Percentiles rank a stretch among this genome's conserved stretches.
These are phyloP conservation scores for Candida germanica DNA, from an alignment of 805 yeast genomes.

Conservation along the genomic window DNA sequence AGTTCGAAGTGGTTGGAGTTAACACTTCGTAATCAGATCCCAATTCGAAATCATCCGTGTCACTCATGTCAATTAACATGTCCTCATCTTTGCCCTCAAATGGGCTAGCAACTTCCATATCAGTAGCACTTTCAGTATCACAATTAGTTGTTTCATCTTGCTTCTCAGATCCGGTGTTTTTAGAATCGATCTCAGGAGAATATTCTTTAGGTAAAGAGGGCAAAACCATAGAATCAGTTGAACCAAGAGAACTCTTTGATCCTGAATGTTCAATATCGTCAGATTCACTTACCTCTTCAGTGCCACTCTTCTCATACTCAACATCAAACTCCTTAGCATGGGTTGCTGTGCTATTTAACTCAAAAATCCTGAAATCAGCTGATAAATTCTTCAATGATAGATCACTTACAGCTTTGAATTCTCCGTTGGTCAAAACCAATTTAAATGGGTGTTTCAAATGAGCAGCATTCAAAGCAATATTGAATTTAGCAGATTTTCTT, in stretches of 20 bases:
- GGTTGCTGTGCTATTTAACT: background rate
- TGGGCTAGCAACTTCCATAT: conserved; percentile 1
- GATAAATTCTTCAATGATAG: conserved; percentile 9
- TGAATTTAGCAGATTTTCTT: conserved; percentile 29
- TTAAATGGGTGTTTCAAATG: conserved; percentile 34
- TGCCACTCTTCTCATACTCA: background rate
- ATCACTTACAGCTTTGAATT: conserved; percentile 8
- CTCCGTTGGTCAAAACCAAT: conserved; percentile 22
- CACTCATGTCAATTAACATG: conserved; percentile 23
- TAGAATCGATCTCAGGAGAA: conserved; percentile 13
- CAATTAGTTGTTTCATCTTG: background rate
- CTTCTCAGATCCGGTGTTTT: conserved; percentile 12
- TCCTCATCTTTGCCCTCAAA: conserved; percentile 18
- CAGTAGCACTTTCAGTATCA: background rate
- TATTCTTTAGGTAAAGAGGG: conserved; percentile 31
- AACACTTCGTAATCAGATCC: conserved; percentile 39
- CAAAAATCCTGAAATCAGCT: conserved; percentile 2
- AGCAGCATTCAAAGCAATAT: conserved; percentile 27
- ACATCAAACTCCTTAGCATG: background rate
- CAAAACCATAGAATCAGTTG: conserved; percentile 27
- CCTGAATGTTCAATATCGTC: background rate
- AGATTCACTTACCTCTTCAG: background rate
- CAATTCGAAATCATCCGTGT: conserved; percentile 22
- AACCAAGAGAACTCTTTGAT: conserved; percentile 11
- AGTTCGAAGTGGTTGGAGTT: conserved; percentile 19